Evolutionary conservation across 352 stramenopile species (phyloP).

Genomic region (Pythium dissotocum): DNA sequence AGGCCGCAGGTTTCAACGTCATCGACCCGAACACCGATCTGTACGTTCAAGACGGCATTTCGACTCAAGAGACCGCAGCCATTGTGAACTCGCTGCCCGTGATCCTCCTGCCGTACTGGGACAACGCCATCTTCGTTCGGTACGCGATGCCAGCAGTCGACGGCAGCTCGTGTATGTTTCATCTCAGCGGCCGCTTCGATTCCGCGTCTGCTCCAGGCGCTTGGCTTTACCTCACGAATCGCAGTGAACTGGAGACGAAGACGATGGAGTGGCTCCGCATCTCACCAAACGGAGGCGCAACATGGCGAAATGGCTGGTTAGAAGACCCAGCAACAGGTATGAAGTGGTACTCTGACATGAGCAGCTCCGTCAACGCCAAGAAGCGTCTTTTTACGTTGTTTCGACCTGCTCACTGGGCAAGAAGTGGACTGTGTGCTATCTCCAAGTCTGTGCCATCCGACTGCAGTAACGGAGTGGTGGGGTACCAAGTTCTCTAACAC

Average conservation of each 20-base stretch:
- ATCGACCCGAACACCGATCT: constrained; percentile 6
- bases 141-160: constrained; percentile 37
- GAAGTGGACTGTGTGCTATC: constrained; percentile 35
- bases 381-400: constrained; percentile 29
- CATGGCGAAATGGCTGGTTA: constrained; percentile 50
- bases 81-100: constrained; percentile 38
- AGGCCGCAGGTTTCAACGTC: constrained; percentile 20
- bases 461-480: constrained; percentile 20
- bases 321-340: constrained; percentile 21
- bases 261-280: constrained; percentile 38
- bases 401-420: constrained; percentile 27
- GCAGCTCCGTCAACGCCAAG: constrained; percentile 25
- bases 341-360: constrained; percentile 38
- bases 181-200: constrained; percentile 33
- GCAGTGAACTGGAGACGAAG: constrained; percentile 31
- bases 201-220: constrained; percentile 17
- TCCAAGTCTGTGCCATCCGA: constrained; percentile 2
- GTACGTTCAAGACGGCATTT: constrained; percentile 9
- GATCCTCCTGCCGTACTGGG: constrained; percentile 52
- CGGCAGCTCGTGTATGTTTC: constrained; percentile 41
- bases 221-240: constrained; percentile 29
- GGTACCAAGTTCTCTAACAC: constrained; percentile 19
- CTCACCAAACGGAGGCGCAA: constrained; percentile 8
- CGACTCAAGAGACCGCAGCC: constrained; percentile 24
- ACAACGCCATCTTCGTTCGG: constrained; percentile 36